phyloP scores from a whole-genome alignment of 805 yeast species.

The Ogataea salicorniae region DNA sequence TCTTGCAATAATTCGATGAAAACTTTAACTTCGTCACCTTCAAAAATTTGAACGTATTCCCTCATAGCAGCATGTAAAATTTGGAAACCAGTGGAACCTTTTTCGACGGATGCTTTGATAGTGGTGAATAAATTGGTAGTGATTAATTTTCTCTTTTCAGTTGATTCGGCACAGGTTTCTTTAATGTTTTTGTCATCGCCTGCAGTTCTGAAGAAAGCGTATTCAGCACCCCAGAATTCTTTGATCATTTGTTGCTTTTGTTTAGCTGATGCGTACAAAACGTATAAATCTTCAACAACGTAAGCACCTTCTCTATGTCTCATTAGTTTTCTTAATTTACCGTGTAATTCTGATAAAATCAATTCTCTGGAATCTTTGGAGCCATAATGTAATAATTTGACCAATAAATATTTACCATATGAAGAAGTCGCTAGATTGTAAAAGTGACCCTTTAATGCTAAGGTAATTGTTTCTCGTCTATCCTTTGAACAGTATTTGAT shows the following conservation, averaged over 20 bases:
- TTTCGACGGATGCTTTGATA: conserved; percentile 84
- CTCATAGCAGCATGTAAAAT: conserved; percentile 94
- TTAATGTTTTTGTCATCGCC: conserved; percentile 58
- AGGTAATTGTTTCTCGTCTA: conserved; percentile 66
- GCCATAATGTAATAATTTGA: conserved; percentile 89
- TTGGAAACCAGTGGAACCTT: conserved; percentile 95
- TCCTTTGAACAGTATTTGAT: conserved; percentile 80
- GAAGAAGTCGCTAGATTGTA: conserved; percentile 85
- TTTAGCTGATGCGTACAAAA: conserved; percentile 75
- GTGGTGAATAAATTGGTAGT: conserved; percentile 75
- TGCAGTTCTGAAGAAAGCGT: conserved; percentile 79
- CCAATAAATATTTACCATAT: conserved; percentile 87
- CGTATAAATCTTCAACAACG: conserved; percentile 89
- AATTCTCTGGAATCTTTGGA: conserved; percentile 70
- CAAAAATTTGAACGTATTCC: conserved; percentile 73
- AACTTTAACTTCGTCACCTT: conserved; percentile 66
- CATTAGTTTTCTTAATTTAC: conserved; percentile 85
- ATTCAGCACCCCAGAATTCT: conserved; percentile 96
- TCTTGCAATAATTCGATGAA: conserved; percentile 79
- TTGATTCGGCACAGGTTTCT: conserved; percentile 60
- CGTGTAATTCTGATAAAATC: conserved; percentile 82
- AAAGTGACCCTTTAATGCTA: conserved; percentile 66
- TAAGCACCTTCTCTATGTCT: conserved; percentile 98
- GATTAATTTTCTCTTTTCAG: conserved; percentile 75
- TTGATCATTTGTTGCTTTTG: conserved; percentile 88